A percentile compares a stretch with the other conserved stretches of the same genome.
Conservation (phyloP, 2,329 filamentous ascomycete species). For the Talaromyces verruculosus region DNA sequence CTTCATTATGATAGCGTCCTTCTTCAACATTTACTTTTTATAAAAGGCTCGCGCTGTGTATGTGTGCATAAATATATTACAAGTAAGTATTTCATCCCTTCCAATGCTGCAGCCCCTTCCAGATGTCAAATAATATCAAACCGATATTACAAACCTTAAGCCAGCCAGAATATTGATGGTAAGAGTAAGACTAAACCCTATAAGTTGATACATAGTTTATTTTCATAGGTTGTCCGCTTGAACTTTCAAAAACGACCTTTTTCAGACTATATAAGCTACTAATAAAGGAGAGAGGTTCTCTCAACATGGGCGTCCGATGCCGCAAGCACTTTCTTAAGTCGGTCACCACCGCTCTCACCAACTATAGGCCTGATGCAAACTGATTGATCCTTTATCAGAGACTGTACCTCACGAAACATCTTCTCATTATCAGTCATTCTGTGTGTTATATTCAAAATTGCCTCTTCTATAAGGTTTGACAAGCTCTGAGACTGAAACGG, state of each 20-base stretch:
- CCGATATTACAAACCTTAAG: not conserved
- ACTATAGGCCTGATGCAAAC: not conserved
- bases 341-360: not conserved
- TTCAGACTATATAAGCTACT: not conserved
- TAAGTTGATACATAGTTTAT: not conserved
- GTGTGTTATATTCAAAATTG: slow-evolving; percentile 9
- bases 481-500: slow-evolving; percentile 2
- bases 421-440: slow-evolving; percentile 15
- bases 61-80: not conserved
- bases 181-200: not conserved
- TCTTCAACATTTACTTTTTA: not conserved
- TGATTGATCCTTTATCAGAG: not conserved
- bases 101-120: not conserved
- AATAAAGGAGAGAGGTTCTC: not conserved
- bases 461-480: not conserved
- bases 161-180: not conserved
- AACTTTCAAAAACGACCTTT: not conserved
- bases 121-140: not conserved
- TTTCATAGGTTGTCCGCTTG: not conserved
- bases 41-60: not conserved
- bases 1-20: not conserved
- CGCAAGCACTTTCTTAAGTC: not conserved
- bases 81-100: not conserved
- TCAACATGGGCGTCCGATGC: not conserved
- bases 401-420: slow-evolving; percentile 8